Conservation (phyloP, 371 early-diverging fungal species). For the Nosema bombycis region DNA sequence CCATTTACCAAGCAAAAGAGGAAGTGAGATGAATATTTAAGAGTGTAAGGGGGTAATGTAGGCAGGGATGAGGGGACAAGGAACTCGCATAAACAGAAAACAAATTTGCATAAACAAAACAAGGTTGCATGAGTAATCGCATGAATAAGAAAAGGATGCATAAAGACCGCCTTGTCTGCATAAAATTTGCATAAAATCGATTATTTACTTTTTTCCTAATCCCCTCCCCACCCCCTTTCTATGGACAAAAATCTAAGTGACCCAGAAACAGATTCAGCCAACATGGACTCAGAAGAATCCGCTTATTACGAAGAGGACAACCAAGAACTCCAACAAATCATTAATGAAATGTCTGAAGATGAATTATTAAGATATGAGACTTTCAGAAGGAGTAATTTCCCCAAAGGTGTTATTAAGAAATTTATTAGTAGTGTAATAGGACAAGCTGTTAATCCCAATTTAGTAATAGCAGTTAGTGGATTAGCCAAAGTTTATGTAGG, state of each 20-base stretch:
- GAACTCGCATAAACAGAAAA: no score
- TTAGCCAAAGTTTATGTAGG: slow-evolving; percentile 87
- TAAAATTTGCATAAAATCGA: no score
- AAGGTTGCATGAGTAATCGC: no score
- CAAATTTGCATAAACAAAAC: no score
- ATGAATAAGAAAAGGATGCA: no score
- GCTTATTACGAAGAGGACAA: slow-evolving; percentile 3
- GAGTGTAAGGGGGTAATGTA: no score
- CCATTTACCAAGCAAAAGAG: slow-evolving; percentile 66
- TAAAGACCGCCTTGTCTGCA: no score
- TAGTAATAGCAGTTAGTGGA: slow-evolving; percentile 81
- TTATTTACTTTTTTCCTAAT: no score
- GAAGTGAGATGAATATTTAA: slow-evolving; percentile 16
- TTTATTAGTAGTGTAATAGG: slow-evolving; percentile 68
- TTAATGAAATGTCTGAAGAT: slow-evolving; percentile 68
- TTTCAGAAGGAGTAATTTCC: slow-evolving; percentile 76
- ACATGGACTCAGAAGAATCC: background rate
- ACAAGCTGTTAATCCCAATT: slow-evolving; percentile 75
- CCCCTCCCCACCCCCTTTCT: no score
- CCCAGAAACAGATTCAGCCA: slow-evolving; percentile 10
- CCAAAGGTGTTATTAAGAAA: slow-evolving; percentile 74
- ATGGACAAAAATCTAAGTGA: background rate
- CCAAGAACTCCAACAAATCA: background rate
- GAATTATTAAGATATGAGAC: slow-evolving; percentile 78
- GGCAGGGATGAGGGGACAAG: no score